These are phyloP conservation scores for Gnomoniopsis sp. DNA, from an alignment of 2,329 filamentous ascomycete species.

Conservation along the genomic window DNA sequence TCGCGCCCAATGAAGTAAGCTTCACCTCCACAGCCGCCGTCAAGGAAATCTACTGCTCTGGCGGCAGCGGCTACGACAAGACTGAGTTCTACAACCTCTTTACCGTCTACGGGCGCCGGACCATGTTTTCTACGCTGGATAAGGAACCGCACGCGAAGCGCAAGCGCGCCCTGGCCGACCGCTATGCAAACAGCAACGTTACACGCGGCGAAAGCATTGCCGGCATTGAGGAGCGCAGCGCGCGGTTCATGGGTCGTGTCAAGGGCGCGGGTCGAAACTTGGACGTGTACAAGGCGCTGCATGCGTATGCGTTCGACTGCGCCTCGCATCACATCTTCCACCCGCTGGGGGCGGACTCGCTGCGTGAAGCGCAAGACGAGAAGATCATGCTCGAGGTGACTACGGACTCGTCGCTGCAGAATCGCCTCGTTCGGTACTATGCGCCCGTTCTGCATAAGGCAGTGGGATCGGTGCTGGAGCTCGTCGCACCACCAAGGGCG, in stretches of 20 bases:
- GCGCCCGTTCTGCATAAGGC: slow-evolving; percentile 48
- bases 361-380: slow-evolving; percentile 53
- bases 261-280: slow-evolving; percentile 41
- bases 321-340: slow-evolving; percentile 68
- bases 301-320: slow-evolving; percentile 68
- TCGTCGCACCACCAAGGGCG: slow-evolving; percentile 51
- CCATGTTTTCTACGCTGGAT: slow-evolving; percentile 58
- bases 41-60: slow-evolving; percentile 61
- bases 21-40: slow-evolving; percentile 54
- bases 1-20: slow-evolving; percentile 57
- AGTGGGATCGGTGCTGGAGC: slow-evolving; percentile 41
- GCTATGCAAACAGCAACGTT: slow-evolving; percentile 67
- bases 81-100: slow-evolving; percentile 63
- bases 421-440: slow-evolving; percentile 58
- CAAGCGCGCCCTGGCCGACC: slow-evolving; percentile 61
- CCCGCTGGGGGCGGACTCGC: slow-evolving; percentile 59
- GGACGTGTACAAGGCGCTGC: slow-evolving; percentile 62
- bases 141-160: slow-evolving; percentile 61
- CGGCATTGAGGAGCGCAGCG: slow-evolving; percentile 56
- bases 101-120: slow-evolving; percentile 53
- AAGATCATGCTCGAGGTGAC: slow-evolving; percentile 67
- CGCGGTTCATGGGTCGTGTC: slow-evolving; percentile 53
- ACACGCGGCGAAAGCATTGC: slow-evolving; percentile 51
- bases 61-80: slow-evolving; percentile 63
- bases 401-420: slow-evolving; percentile 64